These are phyloP conservation scores for Alternaria alternata DNA, from an alignment of 2,329 filamentous ascomycete genomes.

Conservation along the genomic window DNA sequence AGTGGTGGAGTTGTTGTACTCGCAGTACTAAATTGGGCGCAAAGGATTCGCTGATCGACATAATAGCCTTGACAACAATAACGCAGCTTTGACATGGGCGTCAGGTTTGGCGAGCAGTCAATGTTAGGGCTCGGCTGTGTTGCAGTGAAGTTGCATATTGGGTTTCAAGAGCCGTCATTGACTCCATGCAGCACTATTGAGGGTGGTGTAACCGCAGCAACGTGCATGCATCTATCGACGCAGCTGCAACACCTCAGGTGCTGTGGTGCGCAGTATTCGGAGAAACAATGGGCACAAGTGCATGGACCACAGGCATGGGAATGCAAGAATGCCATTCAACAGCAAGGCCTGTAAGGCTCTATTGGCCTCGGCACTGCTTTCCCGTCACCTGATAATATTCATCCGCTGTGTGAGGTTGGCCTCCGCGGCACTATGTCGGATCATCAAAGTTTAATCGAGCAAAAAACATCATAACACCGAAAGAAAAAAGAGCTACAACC, in stretches of 20 bases:
- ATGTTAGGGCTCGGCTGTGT: not conserved
- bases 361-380: not conserved
- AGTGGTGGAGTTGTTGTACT: not conserved
- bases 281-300: conserved; percentile 3
- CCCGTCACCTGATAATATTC: not conserved
- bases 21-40: not conserved
- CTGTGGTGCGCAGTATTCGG: not conserved
- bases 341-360: not conserved
- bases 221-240: not conserved
- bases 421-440: not conserved
- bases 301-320: not conserved
- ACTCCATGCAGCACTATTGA: not conserved
- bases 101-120: not conserved
- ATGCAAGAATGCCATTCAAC: not conserved
- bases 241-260: not conserved
- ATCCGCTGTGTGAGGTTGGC: not conserved
- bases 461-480: not conserved
- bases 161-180: not conserved
- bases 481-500: not conserved
- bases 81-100: not conserved
- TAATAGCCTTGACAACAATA: not conserved
- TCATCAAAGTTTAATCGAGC: not conserved
- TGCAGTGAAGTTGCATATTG: not conserved
- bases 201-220: not conserved
- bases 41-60: not conserved